phyloP scores from a whole-genome alignment of 768 basidiomycete genomes.

The Hygrocybe coccinea region DNA sequence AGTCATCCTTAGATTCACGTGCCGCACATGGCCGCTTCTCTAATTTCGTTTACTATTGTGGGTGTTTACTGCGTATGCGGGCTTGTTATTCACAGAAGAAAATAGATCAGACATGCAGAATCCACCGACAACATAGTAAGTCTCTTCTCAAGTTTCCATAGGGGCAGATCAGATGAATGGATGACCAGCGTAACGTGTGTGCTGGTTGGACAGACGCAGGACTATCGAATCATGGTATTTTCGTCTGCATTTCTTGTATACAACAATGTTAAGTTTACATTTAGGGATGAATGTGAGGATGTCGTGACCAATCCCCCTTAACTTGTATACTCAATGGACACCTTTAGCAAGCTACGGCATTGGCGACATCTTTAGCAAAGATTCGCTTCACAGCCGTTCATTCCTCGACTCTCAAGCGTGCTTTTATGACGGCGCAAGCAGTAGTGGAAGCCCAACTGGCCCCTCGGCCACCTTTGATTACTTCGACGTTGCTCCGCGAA shows the following conservation, averaged over 20 bases:
- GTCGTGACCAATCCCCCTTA: background rate
- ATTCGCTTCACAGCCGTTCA: conserved; percentile 52
- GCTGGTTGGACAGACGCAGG: conserved; percentile 74
- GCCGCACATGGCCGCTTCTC: no score
- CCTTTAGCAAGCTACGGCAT: conserved; percentile 59
- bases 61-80: conserved; percentile 9
- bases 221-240: conserved; percentile 67
- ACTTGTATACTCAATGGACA: background rate
- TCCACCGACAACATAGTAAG: conserved; percentile 71
- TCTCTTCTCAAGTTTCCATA: background rate
- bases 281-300: conserved; percentile 52
- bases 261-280: background rate
- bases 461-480: conserved; percentile 43
- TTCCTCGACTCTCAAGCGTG: conserved; percentile 63
- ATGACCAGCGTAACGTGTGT: conserved; percentile 44
- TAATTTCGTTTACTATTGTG: conserved; percentile 41
- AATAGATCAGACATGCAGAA: conserved; percentile 70
- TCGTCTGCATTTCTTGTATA: conserved; percentile 6
- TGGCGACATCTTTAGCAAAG: conserved; percentile 48
- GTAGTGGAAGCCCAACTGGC: conserved; percentile 44
- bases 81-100: background rate
- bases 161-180: background rate
- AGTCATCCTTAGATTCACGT: no score
- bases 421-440: conserved; percentile 55
- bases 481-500: conserved; percentile 55